Percentiles rank a stretch among this genome's conserved stretches.
phyloP scores from a whole-genome alignment of 176 grass and related monocot genomes.

The maize (Zea mays) region Zm-B73-REFERENCE-NAM-5.0 NC_050096.1:281518001-281518500 shows the following conservation, averaged over 20 bases:
- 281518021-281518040: not conserved
- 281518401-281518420: not conserved
- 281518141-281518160: not conserved
- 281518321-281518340: too few species aligned
- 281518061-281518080: not conserved
- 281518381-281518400: not conserved
- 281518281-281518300: not conserved
- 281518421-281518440: not conserved
- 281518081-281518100: conserved; percentile 1
- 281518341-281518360: too few species aligned
- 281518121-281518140: conserved; percentile 12
- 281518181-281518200: conserved; percentile 2
- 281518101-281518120: not conserved
- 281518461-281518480: conserved; percentile 27
- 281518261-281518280: not conserved
- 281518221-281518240: not conserved
- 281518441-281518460: conserved; percentile 21
- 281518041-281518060: not conserved
- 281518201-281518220: too few species aligned
- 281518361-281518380: not conserved
- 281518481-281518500: conserved; percentile 44
- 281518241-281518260: not conserved
- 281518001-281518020: too few species aligned
- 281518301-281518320: not conserved
- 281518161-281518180: not conserved